These are phyloP conservation scores for Astrothelium macrocarpum DNA, from an alignment of 495 filamentous ascomycete species.

Conservation along the genomic window DNA sequence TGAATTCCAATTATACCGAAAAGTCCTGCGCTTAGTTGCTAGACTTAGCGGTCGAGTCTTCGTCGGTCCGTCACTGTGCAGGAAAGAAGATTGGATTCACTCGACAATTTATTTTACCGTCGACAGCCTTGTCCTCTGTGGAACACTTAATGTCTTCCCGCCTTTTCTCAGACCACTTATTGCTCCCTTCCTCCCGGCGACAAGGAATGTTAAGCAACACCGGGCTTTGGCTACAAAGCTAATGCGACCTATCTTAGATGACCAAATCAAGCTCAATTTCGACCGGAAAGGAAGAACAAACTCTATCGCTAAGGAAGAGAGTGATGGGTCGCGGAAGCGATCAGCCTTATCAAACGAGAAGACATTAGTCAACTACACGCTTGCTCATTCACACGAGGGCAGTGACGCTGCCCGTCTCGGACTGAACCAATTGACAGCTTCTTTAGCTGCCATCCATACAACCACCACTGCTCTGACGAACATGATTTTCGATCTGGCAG, in stretches of 20 bases:
- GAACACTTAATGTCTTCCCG: background rate
- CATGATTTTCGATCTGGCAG: slow-evolving; percentile 38
- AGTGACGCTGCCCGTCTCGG: background rate
- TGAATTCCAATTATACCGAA: background rate
- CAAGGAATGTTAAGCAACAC: background rate
- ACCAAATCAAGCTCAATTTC: background rate
- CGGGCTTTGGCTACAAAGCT: background rate
- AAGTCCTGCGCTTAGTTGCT: background rate
- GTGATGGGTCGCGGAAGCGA: background rate
- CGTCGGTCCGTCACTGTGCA: background rate
- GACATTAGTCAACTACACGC: background rate
- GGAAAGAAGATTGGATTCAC: slow-evolving; percentile 1
- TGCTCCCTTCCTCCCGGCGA: background rate
- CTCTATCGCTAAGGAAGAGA: too few relatives aligned
- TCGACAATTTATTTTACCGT: background rate
- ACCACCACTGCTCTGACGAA: background rate
- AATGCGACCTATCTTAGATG: background rate
- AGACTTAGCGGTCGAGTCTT: background rate
- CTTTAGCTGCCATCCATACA: slow-evolving; percentile 1
- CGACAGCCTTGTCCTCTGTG: background rate
- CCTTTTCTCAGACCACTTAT: background rate
- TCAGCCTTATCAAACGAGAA: background rate
- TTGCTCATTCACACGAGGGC: too few relatives aligned
- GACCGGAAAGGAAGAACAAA: too few relatives aligned
- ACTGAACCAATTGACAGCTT: background rate